phyloP scores from a whole-genome alignment of 2,329 filamentous ascomycete species.

The Colletotrichum aenigma region DNA sequence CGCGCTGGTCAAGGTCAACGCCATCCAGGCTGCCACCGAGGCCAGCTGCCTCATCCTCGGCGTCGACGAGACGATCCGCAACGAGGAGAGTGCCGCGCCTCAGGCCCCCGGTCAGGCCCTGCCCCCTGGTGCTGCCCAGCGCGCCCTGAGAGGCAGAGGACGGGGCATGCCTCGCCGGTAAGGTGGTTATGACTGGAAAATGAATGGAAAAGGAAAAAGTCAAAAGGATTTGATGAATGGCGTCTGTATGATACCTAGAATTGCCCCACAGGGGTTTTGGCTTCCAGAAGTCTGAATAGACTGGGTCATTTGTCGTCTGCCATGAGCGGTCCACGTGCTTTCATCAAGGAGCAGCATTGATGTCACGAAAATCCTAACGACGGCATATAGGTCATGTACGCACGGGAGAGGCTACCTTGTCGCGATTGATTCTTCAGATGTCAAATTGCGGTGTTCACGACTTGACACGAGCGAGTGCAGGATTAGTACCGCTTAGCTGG shows the following conservation, averaged over 20 bases:
- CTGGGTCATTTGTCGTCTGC: conserved; percentile 20
- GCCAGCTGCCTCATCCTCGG: conserved; percentile 93
- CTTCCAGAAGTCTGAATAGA: conserved; percentile 21
- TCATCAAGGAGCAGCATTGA: neutral
- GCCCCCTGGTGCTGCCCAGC: conserved; percentile 84
- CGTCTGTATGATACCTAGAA: conserved; percentile 26
- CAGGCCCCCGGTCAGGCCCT: conserved; percentile 79
- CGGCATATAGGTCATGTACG: too few species aligned
- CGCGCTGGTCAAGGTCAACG: conserved; percentile 94
- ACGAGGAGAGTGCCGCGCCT: conserved; percentile 88
- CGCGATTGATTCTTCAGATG: too few species aligned
- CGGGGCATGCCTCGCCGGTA: conserved; percentile 89
- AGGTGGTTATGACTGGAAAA: conserved; percentile 2
- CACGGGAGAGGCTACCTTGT: too few species aligned
- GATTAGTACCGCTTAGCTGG: too few species aligned
- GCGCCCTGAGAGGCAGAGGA: conserved; percentile 82
- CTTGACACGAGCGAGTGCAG: too few species aligned
- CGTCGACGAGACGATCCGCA: conserved; percentile 98
- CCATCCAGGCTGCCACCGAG: conserved; percentile 93
- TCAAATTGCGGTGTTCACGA: too few species aligned
- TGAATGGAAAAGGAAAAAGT: conserved; percentile 23
- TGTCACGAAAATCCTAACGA: too few species aligned
- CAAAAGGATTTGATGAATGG: conserved; percentile 20
- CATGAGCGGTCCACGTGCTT: neutral
- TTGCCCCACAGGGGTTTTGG: conserved; percentile 8